Evolutionary conservation across 805 yeast genomes (phyloP).

Genomic region (Kregervanrija fluxuum): DNA sequence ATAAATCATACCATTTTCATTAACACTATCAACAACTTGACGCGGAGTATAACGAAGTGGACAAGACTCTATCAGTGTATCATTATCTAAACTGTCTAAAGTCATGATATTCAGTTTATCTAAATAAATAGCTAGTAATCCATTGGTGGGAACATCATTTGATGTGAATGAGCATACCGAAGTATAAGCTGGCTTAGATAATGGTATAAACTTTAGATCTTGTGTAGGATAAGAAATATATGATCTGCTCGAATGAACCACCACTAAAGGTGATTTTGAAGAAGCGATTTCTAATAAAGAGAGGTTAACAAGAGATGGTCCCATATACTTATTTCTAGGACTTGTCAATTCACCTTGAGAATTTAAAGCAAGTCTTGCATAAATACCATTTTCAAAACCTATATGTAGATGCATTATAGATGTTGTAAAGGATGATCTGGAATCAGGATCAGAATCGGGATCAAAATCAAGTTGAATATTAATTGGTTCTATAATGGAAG

Average conservation of each 20-base stretch:
- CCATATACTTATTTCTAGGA: conserved; percentile 65
- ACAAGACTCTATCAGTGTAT: conserved; percentile 30
- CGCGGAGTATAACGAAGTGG: conserved; percentile 47
- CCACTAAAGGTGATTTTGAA: conserved; percentile 28
- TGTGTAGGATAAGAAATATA: conserved; percentile 44
- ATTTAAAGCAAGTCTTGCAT: conserved; percentile 56
- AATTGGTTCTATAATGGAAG: too few species aligned
- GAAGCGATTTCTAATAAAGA: conserved; percentile 26
- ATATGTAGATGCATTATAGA: conserved; percentile 45
- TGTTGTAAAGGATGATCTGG: neutral
- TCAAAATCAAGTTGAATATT: neutral
- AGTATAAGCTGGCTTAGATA: conserved; percentile 34
- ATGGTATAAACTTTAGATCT: conserved; percentile 40
- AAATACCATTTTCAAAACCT: conserved; percentile 82
- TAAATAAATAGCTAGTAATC: conserved; percentile 56
- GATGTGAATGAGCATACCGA: conserved; percentile 50
- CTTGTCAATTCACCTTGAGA: conserved; percentile 55
- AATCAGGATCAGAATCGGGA: conserved; percentile 11
- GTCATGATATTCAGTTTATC: conserved; percentile 49
- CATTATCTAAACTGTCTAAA: conserved; percentile 20
- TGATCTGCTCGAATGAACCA: conserved; percentile 47
- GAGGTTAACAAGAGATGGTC: conserved; percentile 55
- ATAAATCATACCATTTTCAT: conserved; percentile 26
- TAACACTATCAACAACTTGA: conserved; percentile 27
- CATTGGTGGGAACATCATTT: conserved; percentile 51